Base-by-base conservation (phyloP, 73 alveolate genomes). In the Paramecium sexaurelia region DNA sequence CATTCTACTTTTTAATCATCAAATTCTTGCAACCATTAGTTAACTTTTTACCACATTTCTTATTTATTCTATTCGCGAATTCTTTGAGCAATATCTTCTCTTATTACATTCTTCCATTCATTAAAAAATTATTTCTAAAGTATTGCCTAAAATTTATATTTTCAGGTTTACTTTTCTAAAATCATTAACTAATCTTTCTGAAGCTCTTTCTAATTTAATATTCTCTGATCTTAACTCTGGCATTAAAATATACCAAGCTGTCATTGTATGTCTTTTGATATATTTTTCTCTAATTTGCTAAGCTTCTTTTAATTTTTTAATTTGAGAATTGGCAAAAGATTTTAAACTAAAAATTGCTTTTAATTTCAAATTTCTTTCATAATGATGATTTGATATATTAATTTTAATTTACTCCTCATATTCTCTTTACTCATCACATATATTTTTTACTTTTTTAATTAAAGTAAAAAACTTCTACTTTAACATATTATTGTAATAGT, bases 231-330 rank as follows among this genome's bases (percentile, higher is more conserved):
- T 20, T 24, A 75, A 11, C 20, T 75, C 20, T 75, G 89, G 71
- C 1, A 75, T 6, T 75, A 39, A 19, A n/a, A 75, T 19, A 75
- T 75, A 75, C 71, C 71, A 39, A n/a, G 89, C 89, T 15, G 89
- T 75, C 66, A 75, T 36, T 7, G 39, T 1, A 22, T 39, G 40
- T 36, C 69, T 36, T 11, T 20, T 75, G 1, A 75, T 20, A 40
- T 10, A 36, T 35, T 19, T 6, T 20, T 39, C 3, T 15, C 71
- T 33, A 36, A 75, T 2, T n/a, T 22, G 10, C 39, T 22, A 5
- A 29, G 71, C 71, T 17, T 75, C 57, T 7, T 69, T 26, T 69
- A 24, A 17, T 36, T 36, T 32, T 3, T 5, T 4, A 9, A 1
- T 69, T 69, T 26, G 19, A 75, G 6, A 2, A 10, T 19, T 37